Base-by-base conservation (phyloP, 129 eudicot genomes). In the Artemisia argyi region DNA sequence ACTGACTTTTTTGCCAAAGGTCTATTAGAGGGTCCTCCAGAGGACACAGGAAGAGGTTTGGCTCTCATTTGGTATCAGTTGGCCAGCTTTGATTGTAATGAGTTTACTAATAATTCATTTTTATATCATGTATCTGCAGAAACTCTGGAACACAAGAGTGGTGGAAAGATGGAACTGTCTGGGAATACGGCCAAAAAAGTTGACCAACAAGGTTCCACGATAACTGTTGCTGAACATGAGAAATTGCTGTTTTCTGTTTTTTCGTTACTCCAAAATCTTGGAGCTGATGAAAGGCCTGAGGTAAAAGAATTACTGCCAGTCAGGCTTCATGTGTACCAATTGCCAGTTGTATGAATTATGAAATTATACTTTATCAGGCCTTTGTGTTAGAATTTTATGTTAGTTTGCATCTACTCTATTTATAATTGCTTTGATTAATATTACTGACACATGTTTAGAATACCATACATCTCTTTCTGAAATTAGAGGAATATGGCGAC, bases 281-380 rank as follows among this genome's bases (percentile, higher is more conserved):
- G 97, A 65, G 91, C 97, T 76, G 98, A 93, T 83, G 98, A 87
- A 63, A 87, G 98, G 73, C 98, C 98, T 44, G 98, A 93, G 98
- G 98, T 93, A 85, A 26, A 35, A 26, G 39, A 30, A 50, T 68
- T 64, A 48, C 48, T 66, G 44, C 60, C 72, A 53, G 26, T 63
- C 5, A 46, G 11, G 48, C 24, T 32, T 51, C 66, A 30, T 22
- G 20, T 30, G n/a, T 30, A 18, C 11, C 32, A 18, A 35, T 53
- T 58, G 5, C 66, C n/a, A 71, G 39, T 71, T 71, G 55, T 57
- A 13, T 30, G 4, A 56, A 18, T 39, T 39, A 39, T 39, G 46
- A 39, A 39, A 39, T 39, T 39, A 55, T 55, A 39, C 46, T 18
- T 19, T 39, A 13, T 74, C 61, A 50, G 62, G 14, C 52, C 35